Evolutionary conservation across 352 stramenopile genomes (phyloP), one percentile per base, ranked within the genome.

Genomic region (Pythium coloratum): DNA sequence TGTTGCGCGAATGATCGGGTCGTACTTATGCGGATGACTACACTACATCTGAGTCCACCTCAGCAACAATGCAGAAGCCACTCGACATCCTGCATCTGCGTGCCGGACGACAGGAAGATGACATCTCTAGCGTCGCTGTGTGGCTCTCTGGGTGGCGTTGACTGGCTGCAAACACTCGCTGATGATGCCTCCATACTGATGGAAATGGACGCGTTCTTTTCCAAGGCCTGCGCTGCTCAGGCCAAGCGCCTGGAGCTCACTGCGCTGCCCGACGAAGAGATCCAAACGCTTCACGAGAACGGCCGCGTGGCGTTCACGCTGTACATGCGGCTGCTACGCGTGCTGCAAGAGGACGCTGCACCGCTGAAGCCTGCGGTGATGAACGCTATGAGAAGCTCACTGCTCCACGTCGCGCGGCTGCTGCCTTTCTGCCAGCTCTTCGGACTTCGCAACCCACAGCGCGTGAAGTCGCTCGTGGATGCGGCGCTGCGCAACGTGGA

Each of bases 371-470:
- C n/a, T 5, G 40, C 1, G 30, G 16, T 18, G 4, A 2, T 28
- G 28, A 33, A 51, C 20, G 3, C 65, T 32, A 71, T 85, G 28
- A 20, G 76, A 9, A 34, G 61, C 13, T 61, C 76, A 24, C 65
- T 77, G 42, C 62, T 91, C n/a, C 82, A 90, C 40, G 64, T 86
- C 30, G 77, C 82, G 55, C 65, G 81, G 18, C n/a, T 93, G 20
- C 69, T 66, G 2, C 79, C 82, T 8, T 89, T 91, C 62, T 91
- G 84, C 64, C 79, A 89, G 59, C 47, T 92, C 53, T 72, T 56
- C 26, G 66, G 38, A n/a, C 26, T 47, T n/a, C 55, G 60, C 18
- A 65, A 51, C 30, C 55, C 50, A 30, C 24, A 62, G 7, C 34
- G 44, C 16, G 51, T 62, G 33, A 55, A 18, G 8, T 16, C n/a